Evolutionary conservation across 805 yeast genomes (phyloP).

Genomic region (Metschnikowia baotianmanensis): DNA sequence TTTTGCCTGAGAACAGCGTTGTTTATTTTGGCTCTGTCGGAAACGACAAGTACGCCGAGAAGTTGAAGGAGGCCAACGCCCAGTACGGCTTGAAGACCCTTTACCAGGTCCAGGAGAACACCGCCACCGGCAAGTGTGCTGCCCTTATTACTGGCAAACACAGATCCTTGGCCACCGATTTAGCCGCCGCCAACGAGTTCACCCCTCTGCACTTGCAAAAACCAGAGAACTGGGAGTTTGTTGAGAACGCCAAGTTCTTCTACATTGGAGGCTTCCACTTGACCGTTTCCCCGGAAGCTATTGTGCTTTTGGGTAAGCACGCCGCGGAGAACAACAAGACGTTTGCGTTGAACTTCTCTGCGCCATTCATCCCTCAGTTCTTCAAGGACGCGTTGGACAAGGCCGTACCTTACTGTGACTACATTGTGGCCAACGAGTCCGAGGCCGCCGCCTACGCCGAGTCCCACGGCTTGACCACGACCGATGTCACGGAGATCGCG

Average conservation of each 20-base stretch:
- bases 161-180: conserved; percentile 93
- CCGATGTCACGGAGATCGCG: conserved; percentile 75
- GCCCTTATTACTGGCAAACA: conserved; percentile 84
- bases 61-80: conserved; percentile 77
- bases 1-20: conserved; percentile 77
- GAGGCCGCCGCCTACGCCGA: conserved; percentile 95
- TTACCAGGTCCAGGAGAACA: conserved; percentile 74
- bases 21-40: conserved; percentile 97
- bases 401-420: conserved; percentile 83
- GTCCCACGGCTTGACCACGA: conserved; percentile 63
- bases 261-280: conserved; percentile 99
- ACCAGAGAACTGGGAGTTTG: conserved; percentile 86
- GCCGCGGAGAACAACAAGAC: conserved; percentile 80
- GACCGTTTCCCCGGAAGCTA: conserved; percentile 96
- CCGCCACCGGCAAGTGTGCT: conserved; percentile 97
- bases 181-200: conserved; percentile 98
- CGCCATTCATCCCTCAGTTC: conserved; percentile 95
- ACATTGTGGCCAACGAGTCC: conserved; percentile 90
- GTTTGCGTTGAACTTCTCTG: conserved; percentile 84
- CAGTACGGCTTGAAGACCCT: conserved; percentile 84
- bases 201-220: conserved; percentile 81
- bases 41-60: conserved; percentile 80
- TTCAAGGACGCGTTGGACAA: conserved; percentile 88
- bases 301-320: conserved; percentile 83
- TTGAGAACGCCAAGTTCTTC: conserved; percentile 75